These are phyloP conservation scores for Monosporascus sp. DNA, from an alignment of 2,329 filamentous ascomycete genomes.

Conservation along the genomic window DNA sequence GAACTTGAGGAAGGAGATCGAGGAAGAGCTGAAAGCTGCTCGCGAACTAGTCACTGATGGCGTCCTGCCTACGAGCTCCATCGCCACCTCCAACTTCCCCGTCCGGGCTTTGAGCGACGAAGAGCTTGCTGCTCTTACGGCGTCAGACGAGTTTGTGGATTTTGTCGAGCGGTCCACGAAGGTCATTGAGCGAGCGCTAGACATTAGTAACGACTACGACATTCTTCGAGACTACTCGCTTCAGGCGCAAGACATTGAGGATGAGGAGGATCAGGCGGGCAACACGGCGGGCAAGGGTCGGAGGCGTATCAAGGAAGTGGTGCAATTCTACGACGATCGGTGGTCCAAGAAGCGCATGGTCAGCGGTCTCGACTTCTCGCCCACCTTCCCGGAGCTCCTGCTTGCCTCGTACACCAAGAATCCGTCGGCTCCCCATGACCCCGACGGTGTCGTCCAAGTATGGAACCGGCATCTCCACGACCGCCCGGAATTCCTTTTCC, in stretches of 20 bases:
- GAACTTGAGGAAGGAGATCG: conserved; percentile 81
- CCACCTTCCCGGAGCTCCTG: conserved; percentile 88
- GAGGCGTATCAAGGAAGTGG: conserved; percentile 75
- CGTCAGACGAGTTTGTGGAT: conserved; percentile 87
- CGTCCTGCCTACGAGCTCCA: conserved; percentile 37
- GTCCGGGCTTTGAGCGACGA: conserved; percentile 74
- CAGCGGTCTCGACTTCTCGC: conserved; percentile 90
- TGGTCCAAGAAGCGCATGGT: conserved; percentile 99
- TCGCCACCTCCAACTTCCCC: conserved; percentile 58
- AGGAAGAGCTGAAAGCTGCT: conserved; percentile 79
- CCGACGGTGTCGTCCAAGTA: conserved; percentile 87
- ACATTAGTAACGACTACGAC: conserved; percentile 78
- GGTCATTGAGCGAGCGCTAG: conserved; percentile 90
- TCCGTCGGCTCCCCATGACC: conserved; percentile 87
- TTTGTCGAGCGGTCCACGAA: conserved; percentile 96
- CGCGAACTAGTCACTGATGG: conserved; percentile 55
- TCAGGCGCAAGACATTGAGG: conserved; percentile 67
- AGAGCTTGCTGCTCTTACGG: conserved; percentile 84
- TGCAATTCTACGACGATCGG: conserved; percentile 89
- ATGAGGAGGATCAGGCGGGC: conserved; percentile 74
- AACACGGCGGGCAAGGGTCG: conserved; percentile 67
- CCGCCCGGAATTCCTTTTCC: conserved; percentile 92
- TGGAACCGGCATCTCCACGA: conserved; percentile 97
- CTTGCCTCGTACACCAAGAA: conserved; percentile 97
- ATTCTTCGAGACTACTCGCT: conserved; percentile 91